phyloP scores from a whole-genome alignment of 768 basidiomycete species.

The Tubosaeta sp. region DNA sequence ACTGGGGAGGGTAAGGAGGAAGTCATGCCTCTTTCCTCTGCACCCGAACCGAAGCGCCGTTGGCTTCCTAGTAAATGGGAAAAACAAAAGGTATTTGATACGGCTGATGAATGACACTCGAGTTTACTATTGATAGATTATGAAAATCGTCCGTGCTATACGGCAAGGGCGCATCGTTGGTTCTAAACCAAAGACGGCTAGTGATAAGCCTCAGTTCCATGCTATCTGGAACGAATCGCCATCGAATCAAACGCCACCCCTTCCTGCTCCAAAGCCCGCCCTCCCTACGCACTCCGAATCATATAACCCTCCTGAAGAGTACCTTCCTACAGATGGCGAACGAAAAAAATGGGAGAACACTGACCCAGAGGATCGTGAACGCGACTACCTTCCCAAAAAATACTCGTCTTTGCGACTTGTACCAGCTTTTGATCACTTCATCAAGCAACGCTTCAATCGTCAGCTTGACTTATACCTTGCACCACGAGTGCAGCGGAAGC shows the following conservation, averaged over 20 bases:
- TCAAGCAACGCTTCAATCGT: constrained; percentile 89
- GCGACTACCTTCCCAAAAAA: constrained; percentile 86
- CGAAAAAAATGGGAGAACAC: constrained; percentile 74
- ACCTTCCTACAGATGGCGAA: constrained; percentile 82
- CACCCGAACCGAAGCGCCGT: constrained; percentile 92
- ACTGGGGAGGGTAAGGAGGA: constrained; percentile 94
- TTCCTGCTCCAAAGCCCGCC: constrained; percentile 87
- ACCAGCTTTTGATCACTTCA: constrained; percentile 86
- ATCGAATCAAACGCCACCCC: constrained; percentile 75
- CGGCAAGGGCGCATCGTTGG: constrained; percentile 92
- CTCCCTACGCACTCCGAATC: constrained; percentile 95
- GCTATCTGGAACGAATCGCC: constrained; percentile 84
- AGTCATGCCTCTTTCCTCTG: constrained; percentile 86
- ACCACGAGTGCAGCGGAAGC: constrained; percentile 80
- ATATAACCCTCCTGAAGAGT: constrained; percentile 97
- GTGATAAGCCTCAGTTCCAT: constrained; percentile 67
- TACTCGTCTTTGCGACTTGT: constrained; percentile 82
- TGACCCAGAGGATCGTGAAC: constrained; percentile 87
- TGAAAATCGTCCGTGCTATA: constrained; percentile 99
- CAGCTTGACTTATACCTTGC: constrained; percentile 97
- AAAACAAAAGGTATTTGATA: constrained; percentile 80
- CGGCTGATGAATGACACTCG: background rate
- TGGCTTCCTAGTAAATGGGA: constrained; percentile 99
- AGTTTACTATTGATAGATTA: constrained; percentile 53
- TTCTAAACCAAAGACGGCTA: constrained; percentile 75